phyloP scores from a whole-genome alignment of 2,329 filamentous ascomycete species.

The Scedosporium aurantiacum region DNA sequence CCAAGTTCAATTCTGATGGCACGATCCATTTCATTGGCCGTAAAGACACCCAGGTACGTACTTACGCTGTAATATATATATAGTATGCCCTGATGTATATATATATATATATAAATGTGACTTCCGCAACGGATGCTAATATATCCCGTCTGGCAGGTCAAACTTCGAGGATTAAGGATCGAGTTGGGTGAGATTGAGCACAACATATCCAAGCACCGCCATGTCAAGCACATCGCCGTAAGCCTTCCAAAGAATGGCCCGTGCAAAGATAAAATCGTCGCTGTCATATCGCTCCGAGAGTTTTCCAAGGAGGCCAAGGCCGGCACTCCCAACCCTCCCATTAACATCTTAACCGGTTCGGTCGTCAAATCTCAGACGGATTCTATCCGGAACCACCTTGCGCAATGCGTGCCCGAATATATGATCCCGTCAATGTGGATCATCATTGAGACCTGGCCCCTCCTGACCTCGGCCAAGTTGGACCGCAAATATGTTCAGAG shows the following conservation, averaged over 20 bases:
- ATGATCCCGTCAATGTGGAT: constrained; percentile 24
- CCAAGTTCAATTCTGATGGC: constrained; percentile 26
- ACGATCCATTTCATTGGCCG: constrained; percentile 35
- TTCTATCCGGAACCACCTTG: constrained; percentile 19
- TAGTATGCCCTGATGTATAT: too few species aligned
- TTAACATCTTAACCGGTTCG: constrained; percentile 14
- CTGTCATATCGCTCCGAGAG: background rate
- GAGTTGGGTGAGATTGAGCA: constrained; percentile 28
- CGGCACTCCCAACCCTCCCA: background rate
- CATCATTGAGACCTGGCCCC: constrained; percentile 16
- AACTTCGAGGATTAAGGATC: constrained; percentile 43
- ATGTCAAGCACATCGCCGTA: constrained; percentile 35
- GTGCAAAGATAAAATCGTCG: constrained; percentile 7
- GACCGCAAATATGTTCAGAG: constrained; percentile 24
- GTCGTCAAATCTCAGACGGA: constrained; percentile 9
- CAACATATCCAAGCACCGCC: constrained; percentile 45
- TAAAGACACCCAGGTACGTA: constrained; percentile 29
- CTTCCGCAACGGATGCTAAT: too few species aligned
- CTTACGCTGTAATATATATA: too few species aligned
- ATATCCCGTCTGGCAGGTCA: constrained; percentile 28
- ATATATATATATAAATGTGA: too few species aligned
- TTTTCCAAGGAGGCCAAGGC: constrained; percentile 13
- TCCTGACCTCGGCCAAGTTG: constrained; percentile 18
- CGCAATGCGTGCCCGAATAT: constrained; percentile 22
- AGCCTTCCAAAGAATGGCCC: constrained; percentile 19